Evolutionary conservation across 495 filamentous ascomycete genomes (phyloP).

Genomic region (Lentithecium fluviatile): DNA sequence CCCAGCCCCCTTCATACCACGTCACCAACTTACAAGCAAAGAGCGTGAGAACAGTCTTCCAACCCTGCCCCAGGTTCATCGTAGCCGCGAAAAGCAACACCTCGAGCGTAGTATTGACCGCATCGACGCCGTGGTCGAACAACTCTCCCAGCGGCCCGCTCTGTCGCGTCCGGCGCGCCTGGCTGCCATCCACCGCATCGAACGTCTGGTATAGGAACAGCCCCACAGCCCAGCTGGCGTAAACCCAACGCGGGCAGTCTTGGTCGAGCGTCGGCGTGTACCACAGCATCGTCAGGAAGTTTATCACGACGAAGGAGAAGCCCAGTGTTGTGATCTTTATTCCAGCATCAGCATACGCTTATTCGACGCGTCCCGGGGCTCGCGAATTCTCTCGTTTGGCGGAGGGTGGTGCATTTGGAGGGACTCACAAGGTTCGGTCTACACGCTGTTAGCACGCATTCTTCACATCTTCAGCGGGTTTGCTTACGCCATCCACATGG

Average conservation of each 20-base stretch:
- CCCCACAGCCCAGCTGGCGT: slow-evolving; percentile 83
- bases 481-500: slow-evolving; percentile 88
- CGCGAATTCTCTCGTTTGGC: background rate
- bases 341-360: slow-evolving; percentile 8
- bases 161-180: slow-evolving; percentile 89
- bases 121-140: slow-evolving; percentile 98
- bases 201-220: slow-evolving; percentile 98
- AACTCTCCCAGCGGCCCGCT: slow-evolving; percentile 93
- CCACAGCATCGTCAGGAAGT: slow-evolving; percentile 91
- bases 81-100: slow-evolving; percentile 85
- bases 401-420: slow-evolving; percentile 19
- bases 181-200: slow-evolving; percentile 92
- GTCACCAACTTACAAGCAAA: slow-evolving; percentile 66
- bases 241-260: slow-evolving; percentile 93
- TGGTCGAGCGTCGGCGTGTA: slow-evolving; percentile 93
- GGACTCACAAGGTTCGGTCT: slow-evolving; percentile 63
- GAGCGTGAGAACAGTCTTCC: slow-evolving; percentile 79
- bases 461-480: background rate
- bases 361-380: background rate
- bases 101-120: slow-evolving; percentile 91
- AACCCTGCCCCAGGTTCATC: slow-evolving; percentile 90
- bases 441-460: slow-evolving; percentile 29
- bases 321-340: slow-evolving; percentile 81
- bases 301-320: slow-evolving; percentile 86
- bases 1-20: background rate